phyloP scores from a whole-genome alignment of 129 eudicot species.

The Flaveria robusta region DNA sequence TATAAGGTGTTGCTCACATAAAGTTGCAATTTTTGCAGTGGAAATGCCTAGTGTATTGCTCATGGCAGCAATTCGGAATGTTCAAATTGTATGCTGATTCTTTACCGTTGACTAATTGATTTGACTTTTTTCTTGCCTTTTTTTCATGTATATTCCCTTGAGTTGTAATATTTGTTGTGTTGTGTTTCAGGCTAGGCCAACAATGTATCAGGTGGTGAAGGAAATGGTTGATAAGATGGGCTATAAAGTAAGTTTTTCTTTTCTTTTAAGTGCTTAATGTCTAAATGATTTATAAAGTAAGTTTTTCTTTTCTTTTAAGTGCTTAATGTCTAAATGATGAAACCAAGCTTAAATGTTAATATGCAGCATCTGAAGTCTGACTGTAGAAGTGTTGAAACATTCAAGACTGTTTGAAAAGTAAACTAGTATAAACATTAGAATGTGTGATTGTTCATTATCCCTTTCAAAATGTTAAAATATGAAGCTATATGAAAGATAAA shows the following conservation, averaged over 20 bases:
- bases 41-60: slow-evolving; percentile 90
- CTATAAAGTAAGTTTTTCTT: slow-evolving; percentile 33
- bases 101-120: background rate
- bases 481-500: background rate
- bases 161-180: slow-evolving; percentile 4
- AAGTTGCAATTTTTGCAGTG: slow-evolving; percentile 49
- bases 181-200: slow-evolving; percentile 80
- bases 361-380: background rate
- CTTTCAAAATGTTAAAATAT: background rate
- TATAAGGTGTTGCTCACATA: background rate
- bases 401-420: background rate
- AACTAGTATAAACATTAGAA: background rate
- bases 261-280: background rate
- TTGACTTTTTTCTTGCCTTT: background rate
- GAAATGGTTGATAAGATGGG: slow-evolving; percentile 96
- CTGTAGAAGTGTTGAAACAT: background rate
- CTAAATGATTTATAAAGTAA: background rate
- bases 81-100: slow-evolving; percentile 61
- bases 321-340: background rate
- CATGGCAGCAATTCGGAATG: slow-evolving; percentile 82
- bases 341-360: background rate
- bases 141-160: background rate
- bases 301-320: background rate
- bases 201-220: slow-evolving; percentile 75
- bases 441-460: background rate